Base-by-base conservation (phyloP, 2,329 filamentous ascomycete genomes). In the Chaetomium olivaceum region DNA sequence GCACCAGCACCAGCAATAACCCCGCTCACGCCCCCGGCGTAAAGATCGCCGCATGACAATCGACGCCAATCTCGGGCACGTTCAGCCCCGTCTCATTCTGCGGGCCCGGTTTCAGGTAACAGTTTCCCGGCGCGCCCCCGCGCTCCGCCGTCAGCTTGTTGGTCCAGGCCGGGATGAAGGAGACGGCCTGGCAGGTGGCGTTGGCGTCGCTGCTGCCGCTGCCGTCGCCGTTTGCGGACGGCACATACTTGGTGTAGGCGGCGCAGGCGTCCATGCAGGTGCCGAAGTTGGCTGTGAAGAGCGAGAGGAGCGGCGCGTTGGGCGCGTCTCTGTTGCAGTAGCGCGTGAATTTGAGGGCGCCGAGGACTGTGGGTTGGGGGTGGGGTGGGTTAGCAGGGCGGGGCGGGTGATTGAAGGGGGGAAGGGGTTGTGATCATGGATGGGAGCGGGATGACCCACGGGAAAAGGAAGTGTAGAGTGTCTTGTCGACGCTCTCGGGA, bases 251-350 rank as follows among this genome's bases (percentile, higher is more conserved):
- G 9, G 74, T 73, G 60, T 76, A 83, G 4, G 76, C 75, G 9
- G 79, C 78, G 72, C 81, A 83, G 11, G 80, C 80, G 67, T 83
- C 80, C 71, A 83, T 81, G 73, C 81, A 83, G 31, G 76, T 76
- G 71, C 77, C 72, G 56, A 83, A 80, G 69, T 77, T 75, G 58
- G 76, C 73, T 6, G 78, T 76, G 69, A 82, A 83, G 8, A 83
- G 71, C 0, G 77, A 77, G 62, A 77, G 72, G 2, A 83, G 64
- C 0, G 79, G 77, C 0, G 65, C 21, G 55, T 76, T 76, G 3
- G 76, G 73, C 4, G 80, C 74, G 67, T 83, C 78, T 31, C 71
- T 74, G 67, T 81, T 80, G 76, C 81, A 82, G 71, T 77, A 78
- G 61, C 81, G 77, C 31, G 73, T 79, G 71, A 77, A 83, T 3